These are phyloP conservation scores for Curvularia lunata DNA, from an alignment of 2,329 filamentous ascomycete species.

Conservation along the genomic window DNA sequence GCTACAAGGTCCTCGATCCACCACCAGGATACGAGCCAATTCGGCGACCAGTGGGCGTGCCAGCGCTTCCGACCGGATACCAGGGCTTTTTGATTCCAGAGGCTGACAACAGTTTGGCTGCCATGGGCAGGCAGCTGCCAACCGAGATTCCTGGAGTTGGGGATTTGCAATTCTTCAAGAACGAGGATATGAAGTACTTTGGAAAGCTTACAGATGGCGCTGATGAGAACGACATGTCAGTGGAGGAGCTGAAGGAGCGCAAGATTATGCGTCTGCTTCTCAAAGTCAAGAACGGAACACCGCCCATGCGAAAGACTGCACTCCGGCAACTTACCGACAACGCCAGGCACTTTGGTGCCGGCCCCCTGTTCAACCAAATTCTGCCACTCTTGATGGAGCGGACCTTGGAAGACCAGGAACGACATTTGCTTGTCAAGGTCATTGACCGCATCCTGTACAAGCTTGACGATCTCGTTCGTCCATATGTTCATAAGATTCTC, in stretches of 20 bases:
- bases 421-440: constrained; percentile 97
- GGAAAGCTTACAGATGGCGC: constrained; percentile 94
- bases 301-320: constrained; percentile 97
- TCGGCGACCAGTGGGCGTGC: constrained; percentile 74
- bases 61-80: constrained; percentile 69
- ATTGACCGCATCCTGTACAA: constrained; percentile 99
- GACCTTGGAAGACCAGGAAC: constrained; percentile 95
- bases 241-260: constrained; percentile 95
- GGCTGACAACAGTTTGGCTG: constrained; percentile 75
- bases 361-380: constrained; percentile 95
- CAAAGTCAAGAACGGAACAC: constrained; percentile 99
- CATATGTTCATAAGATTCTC: constrained; percentile 97
- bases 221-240: constrained; percentile 87
- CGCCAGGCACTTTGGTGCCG: constrained; percentile 92
- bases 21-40: constrained; percentile 91
- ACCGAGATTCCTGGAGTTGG: constrained; percentile 96
- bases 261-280: constrained; percentile 97
- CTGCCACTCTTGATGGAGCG: constrained; percentile 98
- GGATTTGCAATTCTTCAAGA: constrained; percentile 97
- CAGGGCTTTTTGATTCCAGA: constrained; percentile 98
- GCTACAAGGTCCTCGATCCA: constrained; percentile 89
- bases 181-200: constrained; percentile 98
- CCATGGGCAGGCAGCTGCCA: constrained; percentile 87
- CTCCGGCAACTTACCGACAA: constrained; percentile 97
- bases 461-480: constrained; percentile 92